Conservation (phyloP, 805 yeast species). For the Starmerella scarabaei region DNA sequence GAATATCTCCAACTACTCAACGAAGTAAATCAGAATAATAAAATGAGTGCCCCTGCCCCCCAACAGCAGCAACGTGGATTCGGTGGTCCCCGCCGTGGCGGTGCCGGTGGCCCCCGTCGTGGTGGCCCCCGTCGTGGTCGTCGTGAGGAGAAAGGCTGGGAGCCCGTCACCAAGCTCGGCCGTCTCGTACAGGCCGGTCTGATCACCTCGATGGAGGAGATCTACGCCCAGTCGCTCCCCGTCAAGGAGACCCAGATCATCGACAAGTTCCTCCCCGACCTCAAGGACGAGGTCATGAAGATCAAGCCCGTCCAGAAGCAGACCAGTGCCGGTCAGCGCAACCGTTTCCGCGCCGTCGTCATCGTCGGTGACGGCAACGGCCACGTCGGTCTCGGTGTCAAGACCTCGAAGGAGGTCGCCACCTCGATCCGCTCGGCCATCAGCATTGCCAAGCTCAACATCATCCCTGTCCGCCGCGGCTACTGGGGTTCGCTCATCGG, state of each 20-base stretch:
- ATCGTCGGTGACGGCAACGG: constrained; percentile 99
- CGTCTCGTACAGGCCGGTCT: constrained; percentile 99
- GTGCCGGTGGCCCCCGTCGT: constrained; percentile 27
- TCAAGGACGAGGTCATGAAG: constrained; percentile 99
- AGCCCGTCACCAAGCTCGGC: constrained; percentile 99
- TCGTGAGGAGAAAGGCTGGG: constrained; percentile 98
- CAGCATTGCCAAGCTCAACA: constrained; percentile 95
- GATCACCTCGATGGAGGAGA: constrained; percentile 91
- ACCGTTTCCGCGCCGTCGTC: constrained; percentile 99
- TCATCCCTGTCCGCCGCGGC: constrained; percentile 99
- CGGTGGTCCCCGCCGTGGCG: constrained; percentile 29
- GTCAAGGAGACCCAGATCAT: constrained; percentile 99
- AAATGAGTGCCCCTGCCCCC: constrained; percentile 18
- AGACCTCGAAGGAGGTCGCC: constrained; percentile 99
- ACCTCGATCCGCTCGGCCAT: constrained; percentile 99
- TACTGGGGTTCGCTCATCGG: constrained; percentile 99
- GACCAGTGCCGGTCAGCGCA: constrained; percentile 99
- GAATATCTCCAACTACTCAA: no score
- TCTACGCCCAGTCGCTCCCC: constrained; percentile 98
- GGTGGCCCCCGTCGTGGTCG: constrained; percentile 59
- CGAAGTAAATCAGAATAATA: no score
- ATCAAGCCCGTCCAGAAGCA: constrained; percentile 99
- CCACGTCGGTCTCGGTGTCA: constrained; percentile 99
- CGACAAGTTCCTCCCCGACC: constrained; percentile 88
- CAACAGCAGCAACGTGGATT: constrained; percentile 29